phyloP scores from a whole-genome alignment of 2,329 filamentous ascomycete genomes.

The Dothideomycetidae sp. region DNA sequence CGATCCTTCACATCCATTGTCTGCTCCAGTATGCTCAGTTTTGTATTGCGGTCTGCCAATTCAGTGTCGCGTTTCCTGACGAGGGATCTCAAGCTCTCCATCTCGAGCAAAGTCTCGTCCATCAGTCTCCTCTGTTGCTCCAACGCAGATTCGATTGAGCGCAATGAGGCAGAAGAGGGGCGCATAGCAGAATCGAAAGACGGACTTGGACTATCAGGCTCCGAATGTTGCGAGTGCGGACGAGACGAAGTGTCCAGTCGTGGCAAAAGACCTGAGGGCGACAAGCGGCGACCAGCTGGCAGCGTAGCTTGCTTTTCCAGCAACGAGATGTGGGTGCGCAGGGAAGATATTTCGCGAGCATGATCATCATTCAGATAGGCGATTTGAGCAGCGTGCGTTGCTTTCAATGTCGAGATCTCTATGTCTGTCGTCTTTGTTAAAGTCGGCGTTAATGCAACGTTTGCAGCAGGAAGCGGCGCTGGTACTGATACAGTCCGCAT shows the following conservation, averaged over 20 bases:
- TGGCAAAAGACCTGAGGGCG: constrained; percentile 5
- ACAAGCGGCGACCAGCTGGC: constrained; percentile 1
- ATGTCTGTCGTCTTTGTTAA: not conserved
- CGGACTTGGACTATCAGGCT: not conserved
- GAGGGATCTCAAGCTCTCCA: not conserved
- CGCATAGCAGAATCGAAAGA: not conserved
- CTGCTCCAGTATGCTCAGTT: constrained; percentile 18
- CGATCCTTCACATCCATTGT: constrained; percentile 24
- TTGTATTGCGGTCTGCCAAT: not conserved
- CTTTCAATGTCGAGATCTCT: not conserved
- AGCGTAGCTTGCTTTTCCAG: constrained; percentile 4
- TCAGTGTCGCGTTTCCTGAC: not conserved
- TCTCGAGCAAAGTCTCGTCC: not conserved
- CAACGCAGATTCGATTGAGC: not conserved
- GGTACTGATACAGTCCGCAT: too few relatives aligned
- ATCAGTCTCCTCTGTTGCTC: not conserved
- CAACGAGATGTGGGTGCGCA: constrained; percentile 3
- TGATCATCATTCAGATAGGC: constrained; percentile 2
- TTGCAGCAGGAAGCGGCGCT: too few relatives aligned
- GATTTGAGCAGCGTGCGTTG: constrained; percentile 2
- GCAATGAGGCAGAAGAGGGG: not conserved
- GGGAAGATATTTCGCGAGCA: constrained; percentile 4
- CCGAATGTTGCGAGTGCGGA: not conserved
- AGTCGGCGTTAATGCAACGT: too few relatives aligned
- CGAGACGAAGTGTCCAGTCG: constrained; percentile 5